Base-by-base conservation (phyloP, 2,329 filamentous ascomycete genomes). In the Aureobasidium zeae region DNA sequence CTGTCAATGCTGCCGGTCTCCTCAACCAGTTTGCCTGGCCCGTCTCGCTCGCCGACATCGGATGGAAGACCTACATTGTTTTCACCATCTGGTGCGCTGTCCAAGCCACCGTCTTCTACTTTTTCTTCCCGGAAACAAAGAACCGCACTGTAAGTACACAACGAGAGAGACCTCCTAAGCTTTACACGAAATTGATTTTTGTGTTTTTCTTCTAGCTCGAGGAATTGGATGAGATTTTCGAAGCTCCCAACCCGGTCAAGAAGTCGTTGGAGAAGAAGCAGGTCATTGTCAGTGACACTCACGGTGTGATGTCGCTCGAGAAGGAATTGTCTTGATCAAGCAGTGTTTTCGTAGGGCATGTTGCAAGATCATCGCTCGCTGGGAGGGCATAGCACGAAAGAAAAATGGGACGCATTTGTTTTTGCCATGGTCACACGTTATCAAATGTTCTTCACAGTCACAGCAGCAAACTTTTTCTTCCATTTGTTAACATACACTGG, bases 1-100 rank as follows among this genome's bases (percentile, higher is more conserved):
- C 63, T 16, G 62, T 68, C 47, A 63, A 65, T 49, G 53, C 63
- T 17, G 64, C 65, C 24, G 63, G 70, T 34, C 64, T 71, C 44
- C 57, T 63, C 31, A 61, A 60, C 50, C 55, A 56, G 25, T 63
- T 57, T 31, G 56, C 54, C 0, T 56, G 52, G 53, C 56, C 49
- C 3, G 43, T 48, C 3, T 37, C 47, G 10, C 36, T 46, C 10
- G 12, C 36, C 13, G 45, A 42, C 1, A 50, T 53, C 15, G 45
- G 50, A 22, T 61, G 57, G 57, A 51, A 52, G 33, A 58, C 58
- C 36, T 61, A 61, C 48, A 56, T 59, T 30, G 32, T 49, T 25
- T 49, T 49, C 20, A 32, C 30, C 28, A 24, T 37, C 31, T 49
- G 47, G 47, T 46, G 44, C 25, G 17, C 33, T 12, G 35, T 33